Evolutionary conservation across 2,329 filamentous ascomycete genomes (phyloP), one percentile per base, ranked within the genome.

Genomic region (Pestalotiopsis fici): DNA sequence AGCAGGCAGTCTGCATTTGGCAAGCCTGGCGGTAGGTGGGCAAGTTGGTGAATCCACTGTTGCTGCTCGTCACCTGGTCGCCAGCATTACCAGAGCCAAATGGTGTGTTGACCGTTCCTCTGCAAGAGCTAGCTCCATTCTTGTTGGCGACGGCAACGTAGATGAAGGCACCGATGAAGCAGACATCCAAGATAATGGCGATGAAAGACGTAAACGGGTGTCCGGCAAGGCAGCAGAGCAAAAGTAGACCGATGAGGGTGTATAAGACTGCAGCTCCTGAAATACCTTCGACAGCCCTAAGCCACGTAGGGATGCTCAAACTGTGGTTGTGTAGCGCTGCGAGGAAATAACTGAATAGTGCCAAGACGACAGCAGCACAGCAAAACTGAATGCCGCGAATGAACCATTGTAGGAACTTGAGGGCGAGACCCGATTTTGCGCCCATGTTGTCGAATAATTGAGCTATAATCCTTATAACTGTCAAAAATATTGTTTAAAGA

Each of bases 301-400:
- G 82, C 82, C 87, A 91, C 72, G 80, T 88, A 21, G 86, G 83
- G 71, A 95, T 94, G 67, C 75, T 67, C 15, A 90, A 78, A 72
- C 89, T 74, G 80, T 93, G 88, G 74, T 91, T 88, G 69, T 87
- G 78, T 15, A 95, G 87, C 9, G 91, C 87, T 9, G 91, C 89
- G 62, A 98, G 88, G 85, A 94, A 97, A 85, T 97, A 97, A 62
- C 90, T 91, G 85, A 91, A 95, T 75, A 96, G 87, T 72, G 87
- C 91, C 69, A 98, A 87, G 69, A 95, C 87, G 71, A 97, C 85
- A 68, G 86, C 89, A 9, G 91, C 85, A 78, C 89, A 93, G 76
- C 88, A 85, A 79, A 97, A 91, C 74, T 93, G 88, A 66, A 97
- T 81, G 71, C 86, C 81, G 72, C 95, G 93, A 74, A 97, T 83